Conservation (phyloP, 768 basidiomycete species). For the Suillus placidus region DNA sequence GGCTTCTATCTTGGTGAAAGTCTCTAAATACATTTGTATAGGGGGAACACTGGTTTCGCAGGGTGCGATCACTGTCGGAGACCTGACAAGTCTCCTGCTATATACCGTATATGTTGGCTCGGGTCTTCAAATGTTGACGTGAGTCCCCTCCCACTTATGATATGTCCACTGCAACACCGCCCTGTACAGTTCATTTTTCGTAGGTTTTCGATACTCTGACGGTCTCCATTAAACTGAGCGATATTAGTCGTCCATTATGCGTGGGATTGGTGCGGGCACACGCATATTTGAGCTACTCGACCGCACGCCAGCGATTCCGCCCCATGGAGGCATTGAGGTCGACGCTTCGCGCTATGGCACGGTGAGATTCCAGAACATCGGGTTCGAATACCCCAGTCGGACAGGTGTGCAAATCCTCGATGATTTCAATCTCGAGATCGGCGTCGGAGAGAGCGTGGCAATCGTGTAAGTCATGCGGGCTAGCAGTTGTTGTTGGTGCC, state of each 20-base stretch:
- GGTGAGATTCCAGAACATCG: conserved; percentile 80
- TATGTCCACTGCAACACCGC: conserved; percentile 8
- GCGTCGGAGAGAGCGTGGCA: conserved; percentile 85
- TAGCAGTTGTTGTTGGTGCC: conserved; percentile 3
- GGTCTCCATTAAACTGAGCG: neutral
- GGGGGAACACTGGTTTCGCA: conserved; percentile 89
- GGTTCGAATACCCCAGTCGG: conserved; percentile 89
- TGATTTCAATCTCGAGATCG: conserved; percentile 79
- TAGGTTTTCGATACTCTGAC: conserved; percentile 26
- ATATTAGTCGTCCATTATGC: conserved; percentile 87
- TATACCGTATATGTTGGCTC: conserved; percentile 91
- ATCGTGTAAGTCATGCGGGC: conserved; percentile 71
- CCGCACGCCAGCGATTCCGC: conserved; percentile 72
- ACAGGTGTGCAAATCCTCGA: conserved; percentile 80
- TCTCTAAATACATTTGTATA: conserved; percentile 29
- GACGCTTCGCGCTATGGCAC: conserved; percentile 60
- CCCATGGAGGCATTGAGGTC: conserved; percentile 61
- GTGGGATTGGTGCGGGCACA: conserved; percentile 89
- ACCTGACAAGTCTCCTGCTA: conserved; percentile 84
- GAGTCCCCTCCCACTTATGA: conserved; percentile 28
- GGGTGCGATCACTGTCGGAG: conserved; percentile 89
- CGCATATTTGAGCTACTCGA: conserved; percentile 95
- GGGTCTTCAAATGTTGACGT: conserved; percentile 81
- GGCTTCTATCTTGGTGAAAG: conserved; percentile 4
- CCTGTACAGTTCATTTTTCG: conserved; percentile 39